These are phyloP conservation scores for Pseudogymnoascus sp. DNA, from an alignment of 2,329 filamentous ascomycete genomes.

Conservation along the genomic window DNA sequence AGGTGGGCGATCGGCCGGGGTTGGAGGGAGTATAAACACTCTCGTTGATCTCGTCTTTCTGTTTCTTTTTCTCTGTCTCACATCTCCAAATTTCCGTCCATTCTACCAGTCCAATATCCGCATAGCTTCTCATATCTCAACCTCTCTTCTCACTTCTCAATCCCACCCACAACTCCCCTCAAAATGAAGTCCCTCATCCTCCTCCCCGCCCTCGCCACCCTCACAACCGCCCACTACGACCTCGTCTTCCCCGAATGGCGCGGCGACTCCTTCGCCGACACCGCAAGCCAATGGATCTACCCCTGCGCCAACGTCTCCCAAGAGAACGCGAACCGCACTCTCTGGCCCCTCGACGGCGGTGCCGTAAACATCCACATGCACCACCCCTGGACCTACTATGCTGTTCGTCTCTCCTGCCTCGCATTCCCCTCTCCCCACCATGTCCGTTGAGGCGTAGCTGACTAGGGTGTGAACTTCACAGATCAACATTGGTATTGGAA, in stretches of 20 bases:
- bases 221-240: constrained; percentile 46
- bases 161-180: not conserved
- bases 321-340: constrained; percentile 35
- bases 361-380: constrained; percentile 44
- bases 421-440: not conserved
- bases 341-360: constrained; percentile 39
- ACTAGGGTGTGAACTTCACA: not conserved
- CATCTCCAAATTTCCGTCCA: not conserved
- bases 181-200: constrained; percentile 30
- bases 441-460: not conserved
- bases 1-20: not conserved
- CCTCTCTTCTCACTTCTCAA: not conserved
- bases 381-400: constrained; percentile 38
- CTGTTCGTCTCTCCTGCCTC: not conserved
- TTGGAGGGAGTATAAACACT: not conserved
- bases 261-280: constrained; percentile 36
- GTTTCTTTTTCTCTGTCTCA: not conserved
- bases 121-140: not conserved
- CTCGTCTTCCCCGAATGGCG: constrained; percentile 44
- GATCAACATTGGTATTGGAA: constrained; percentile 44
- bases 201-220: constrained; percentile 34
- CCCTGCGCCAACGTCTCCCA: constrained; percentile 39
- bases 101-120: too few relatives aligned
- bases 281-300: constrained; percentile 26
- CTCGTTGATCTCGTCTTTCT: not conserved